phyloP scores from a whole-genome alignment of 352 stramenopile species.

The Pythium plurisporium region DNA sequence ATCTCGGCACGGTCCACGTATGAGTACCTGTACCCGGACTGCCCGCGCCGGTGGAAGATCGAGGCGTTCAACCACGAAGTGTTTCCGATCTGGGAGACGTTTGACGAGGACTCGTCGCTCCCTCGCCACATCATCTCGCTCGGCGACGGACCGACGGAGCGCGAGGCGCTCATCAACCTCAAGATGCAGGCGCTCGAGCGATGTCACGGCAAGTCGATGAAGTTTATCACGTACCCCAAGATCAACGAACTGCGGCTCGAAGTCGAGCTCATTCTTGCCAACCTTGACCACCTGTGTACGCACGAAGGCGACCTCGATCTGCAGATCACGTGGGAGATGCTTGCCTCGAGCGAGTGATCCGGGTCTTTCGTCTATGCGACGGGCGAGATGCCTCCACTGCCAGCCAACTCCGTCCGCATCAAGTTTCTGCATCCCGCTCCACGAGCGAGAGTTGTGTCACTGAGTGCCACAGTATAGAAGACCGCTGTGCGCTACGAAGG shows the following conservation, averaged over 20 bases:
- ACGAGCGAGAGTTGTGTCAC: neutral
- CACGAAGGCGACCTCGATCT: conserved; percentile 79
- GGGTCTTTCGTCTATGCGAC: too few species aligned
- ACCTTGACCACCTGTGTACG: conserved; percentile 76
- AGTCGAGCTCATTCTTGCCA: conserved; percentile 75
- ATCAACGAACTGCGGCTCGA: conserved; percentile 74
- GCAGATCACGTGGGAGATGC: conserved; percentile 85
- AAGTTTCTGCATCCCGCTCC: too few species aligned
- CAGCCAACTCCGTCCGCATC: too few species aligned
- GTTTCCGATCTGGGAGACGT: conserved; percentile 71
- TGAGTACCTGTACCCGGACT: conserved; percentile 84
- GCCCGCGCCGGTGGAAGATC: conserved; percentile 85
- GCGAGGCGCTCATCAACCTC: conserved; percentile 79
- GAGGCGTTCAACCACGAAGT: conserved; percentile 86
- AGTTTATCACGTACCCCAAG: conserved; percentile 87
- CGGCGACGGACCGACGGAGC: conserved; percentile 78
- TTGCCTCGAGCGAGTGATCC: conserved; percentile 35
- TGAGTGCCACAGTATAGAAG: too few species aligned
- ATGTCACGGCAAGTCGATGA: conserved; percentile 85
- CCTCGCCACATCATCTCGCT: conserved; percentile 79
- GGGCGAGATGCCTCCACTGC: too few species aligned
- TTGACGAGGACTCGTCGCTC: conserved; percentile 49
- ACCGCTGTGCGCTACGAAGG: too few species aligned
- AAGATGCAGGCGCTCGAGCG: conserved; percentile 80
- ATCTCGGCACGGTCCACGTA: conserved; percentile 89